These are phyloP conservation scores for Nemania sp. DNA, from an alignment of 2,329 filamentous ascomycete species.

Conservation along the genomic window DNA sequence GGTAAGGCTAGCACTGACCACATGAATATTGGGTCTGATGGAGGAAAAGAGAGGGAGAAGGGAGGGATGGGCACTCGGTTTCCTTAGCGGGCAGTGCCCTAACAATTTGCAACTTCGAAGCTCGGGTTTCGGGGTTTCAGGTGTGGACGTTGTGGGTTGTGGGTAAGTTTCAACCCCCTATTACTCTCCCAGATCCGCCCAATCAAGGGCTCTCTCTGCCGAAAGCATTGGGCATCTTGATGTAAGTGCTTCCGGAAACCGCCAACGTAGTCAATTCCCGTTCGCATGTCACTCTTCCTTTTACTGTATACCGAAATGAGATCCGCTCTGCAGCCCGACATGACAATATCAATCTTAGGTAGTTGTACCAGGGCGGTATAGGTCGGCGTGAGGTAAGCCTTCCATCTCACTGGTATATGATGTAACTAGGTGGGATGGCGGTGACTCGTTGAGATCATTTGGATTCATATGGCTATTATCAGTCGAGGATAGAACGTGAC, in stretches of 20 bases:
- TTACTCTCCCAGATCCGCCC: too few species aligned
- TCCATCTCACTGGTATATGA: not conserved
- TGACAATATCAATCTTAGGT: not conserved
- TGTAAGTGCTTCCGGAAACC: not conserved
- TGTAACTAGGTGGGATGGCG: not conserved
- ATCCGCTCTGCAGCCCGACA: not conserved
- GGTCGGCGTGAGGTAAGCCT: not conserved
- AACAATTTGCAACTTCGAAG: not conserved
- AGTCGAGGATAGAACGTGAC: not conserved
- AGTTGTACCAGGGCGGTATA: not conserved
- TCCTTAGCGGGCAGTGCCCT: not conserved
- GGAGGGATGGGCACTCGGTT: not conserved
- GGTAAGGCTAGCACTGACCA: too few species aligned
- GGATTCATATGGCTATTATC: not conserved
- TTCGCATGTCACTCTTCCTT: not conserved
- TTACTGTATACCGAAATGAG: not conserved
- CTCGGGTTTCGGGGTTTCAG: not conserved
- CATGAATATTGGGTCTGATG: too few species aligned
- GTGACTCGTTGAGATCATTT: not conserved
- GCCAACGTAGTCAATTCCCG: not conserved
- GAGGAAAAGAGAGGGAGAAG: too few species aligned
- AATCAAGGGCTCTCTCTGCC: not conserved
- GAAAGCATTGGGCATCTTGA: not conserved
- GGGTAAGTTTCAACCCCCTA: not conserved
- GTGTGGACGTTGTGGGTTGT: not conserved